A percentile compares a stretch with the other conserved stretches of the same genome.
phyloP scores from a whole-genome alignment of 163 green algal species.

The Prototheca wickerhamii region DNA sequence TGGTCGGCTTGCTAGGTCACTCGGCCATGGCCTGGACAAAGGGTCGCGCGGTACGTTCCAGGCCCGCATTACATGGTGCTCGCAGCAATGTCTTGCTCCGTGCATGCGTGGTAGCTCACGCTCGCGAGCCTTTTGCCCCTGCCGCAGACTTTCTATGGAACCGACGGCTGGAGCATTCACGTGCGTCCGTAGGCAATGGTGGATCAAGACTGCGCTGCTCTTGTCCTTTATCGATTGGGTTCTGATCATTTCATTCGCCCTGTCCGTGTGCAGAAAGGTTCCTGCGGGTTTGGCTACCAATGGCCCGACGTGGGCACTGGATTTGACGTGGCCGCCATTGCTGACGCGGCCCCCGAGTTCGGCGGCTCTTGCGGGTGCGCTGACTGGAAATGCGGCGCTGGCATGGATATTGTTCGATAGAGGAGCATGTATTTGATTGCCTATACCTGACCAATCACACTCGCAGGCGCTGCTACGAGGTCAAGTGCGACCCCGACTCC shows the following conservation, averaged over 20 bases:
- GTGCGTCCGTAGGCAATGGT: background rate
- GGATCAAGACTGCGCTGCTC: background rate
- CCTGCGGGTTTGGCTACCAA: conserved; percentile 33
- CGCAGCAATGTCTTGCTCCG: too few relatives aligned
- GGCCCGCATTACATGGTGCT: too few relatives aligned
- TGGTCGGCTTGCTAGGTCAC: too few relatives aligned
- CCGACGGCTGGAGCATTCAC: conserved; percentile 16
- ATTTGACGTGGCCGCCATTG: conserved; percentile 24
- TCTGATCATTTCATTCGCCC: background rate
- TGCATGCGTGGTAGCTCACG: too few relatives aligned
- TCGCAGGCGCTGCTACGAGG: conserved; percentile 32
- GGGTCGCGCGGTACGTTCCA: too few relatives aligned
- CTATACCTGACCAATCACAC: background rate
- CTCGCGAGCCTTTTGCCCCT: too few relatives aligned
- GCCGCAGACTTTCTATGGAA: conserved; percentile 13
- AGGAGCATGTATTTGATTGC: background rate
- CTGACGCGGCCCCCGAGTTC: conserved; percentile 23
- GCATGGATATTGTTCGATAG: background rate
- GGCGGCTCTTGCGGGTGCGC: conserved; percentile 25
- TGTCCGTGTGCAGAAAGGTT: background rate
- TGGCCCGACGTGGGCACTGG: conserved; percentile 24
- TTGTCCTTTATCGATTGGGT: background rate
- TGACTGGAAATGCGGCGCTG: background rate
- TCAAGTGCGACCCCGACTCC: conserved; percentile 20
- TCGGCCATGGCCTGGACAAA: too few relatives aligned